Evolutionary conservation across 2,329 filamentous ascomycete species (phyloP), one percentile per base, ranked within the genome.

Genomic region (Clathrospora elynae): DNA sequence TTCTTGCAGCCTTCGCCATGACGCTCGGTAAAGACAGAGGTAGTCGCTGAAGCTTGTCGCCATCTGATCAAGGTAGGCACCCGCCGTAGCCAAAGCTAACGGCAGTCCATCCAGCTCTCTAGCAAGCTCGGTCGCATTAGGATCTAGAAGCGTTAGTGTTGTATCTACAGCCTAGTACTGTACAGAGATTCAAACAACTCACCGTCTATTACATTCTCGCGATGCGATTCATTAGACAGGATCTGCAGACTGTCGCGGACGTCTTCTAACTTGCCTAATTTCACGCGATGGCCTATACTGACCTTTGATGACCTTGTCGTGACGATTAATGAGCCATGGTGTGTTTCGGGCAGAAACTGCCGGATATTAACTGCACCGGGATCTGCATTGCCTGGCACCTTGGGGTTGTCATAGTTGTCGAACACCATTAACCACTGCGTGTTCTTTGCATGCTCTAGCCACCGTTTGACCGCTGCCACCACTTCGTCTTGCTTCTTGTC

Each of bases 331-430:
- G 33, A 26, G 3, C 46, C 32, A 2, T 50, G 28, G 28, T 50
- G 5, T 10, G 14, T 18, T 32, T 40, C 23, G 5, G 32, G 42
- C 0, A 40, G 36, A 20, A 39, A 41, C 7, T 14, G 46, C 20
- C 53, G 52, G 18, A 75, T 66, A 51, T 74, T 60, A n/a, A 70
- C 53, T 35, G 33, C 49, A 33, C 38, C 37, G 9, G 16, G 16
- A 42, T 57, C 41, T 3, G 26, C 25, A 30, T 40, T 30, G 17
- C 36, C 36, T 19, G 47, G 20, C 13, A 66, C 30, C 30, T 61
- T 64, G 4, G 69, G 71, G 25, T 72, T 66, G 43, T 76, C 68
- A 37, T 73, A 73, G 35, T 76, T 75, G 38, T 75, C 69, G 35
- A 62, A 75, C 8, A 75, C 43, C 2, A 74, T 11, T 5, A 76